Base-by-base conservation (phyloP, 2,329 filamentous ascomycete species). In the Gnomoniopsis smithogilvyi region DNA sequence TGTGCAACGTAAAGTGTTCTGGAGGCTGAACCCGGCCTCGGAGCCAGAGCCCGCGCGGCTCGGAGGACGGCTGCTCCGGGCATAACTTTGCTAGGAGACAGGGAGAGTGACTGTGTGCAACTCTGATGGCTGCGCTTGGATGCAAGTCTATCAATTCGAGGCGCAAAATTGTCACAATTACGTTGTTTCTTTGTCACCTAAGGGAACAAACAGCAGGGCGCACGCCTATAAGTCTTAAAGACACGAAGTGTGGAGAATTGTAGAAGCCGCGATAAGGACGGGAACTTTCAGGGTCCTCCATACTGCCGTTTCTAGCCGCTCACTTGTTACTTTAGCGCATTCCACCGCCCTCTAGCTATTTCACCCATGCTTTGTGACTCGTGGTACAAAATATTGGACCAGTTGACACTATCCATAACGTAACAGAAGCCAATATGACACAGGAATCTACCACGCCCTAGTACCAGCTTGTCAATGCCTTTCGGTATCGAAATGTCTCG, bases 291-390 rank as follows among this genome's bases (percentile, higher is more conserved):
- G 48, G 43, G 19, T 19, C 19, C 19, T 22, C 19, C 59, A 30
- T 30, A 30, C 51, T 59, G 60, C 60, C 60, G 60, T 45, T 30
- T 45, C 34, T 62, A 62, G 57, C 60, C 60, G 60, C 49, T n/a
- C 17, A 12, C n/a, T 15, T 12, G 22, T 10, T 38, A 26, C 19
- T 15, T 52, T n/a, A 33, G 49, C 22, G 33, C 33, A 38, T 21
- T 26, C 36, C 34, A 45, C 2, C 21, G 3, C 8, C 43, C n/a
- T 46, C 15, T 19, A 41, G 41, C 43, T 33, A 36, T 52, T 47
- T 51, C 48, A 33, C 33, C 26, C 8, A 21, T 36, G 17, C n/a
- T n/a, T n/a, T n/a, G n/a, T n/a, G 26, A n/a, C 7, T 54, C 48
- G 26, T 21, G 49, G 26, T 50, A 24, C 41, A 33, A 41, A 45